phyloP scores from a whole-genome alignment of 257 asterid species.

The Gentiana macrophylla region DNA sequence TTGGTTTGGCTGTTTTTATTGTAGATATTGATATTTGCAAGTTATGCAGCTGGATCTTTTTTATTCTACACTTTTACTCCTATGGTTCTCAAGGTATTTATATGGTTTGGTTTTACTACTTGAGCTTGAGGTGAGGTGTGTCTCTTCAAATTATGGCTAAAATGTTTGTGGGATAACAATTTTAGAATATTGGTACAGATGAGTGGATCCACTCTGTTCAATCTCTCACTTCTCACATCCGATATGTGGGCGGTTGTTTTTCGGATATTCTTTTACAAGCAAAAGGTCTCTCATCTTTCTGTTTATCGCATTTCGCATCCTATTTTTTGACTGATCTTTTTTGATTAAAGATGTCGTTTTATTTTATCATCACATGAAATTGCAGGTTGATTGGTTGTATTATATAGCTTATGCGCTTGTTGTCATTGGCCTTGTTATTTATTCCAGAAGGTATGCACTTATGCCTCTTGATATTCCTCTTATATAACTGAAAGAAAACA shows the following conservation, averaged over 20 bases:
- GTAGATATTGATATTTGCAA: slow-evolving; percentile 41
- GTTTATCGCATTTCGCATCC: neutral
- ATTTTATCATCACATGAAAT: neutral
- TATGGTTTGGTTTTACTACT: neutral
- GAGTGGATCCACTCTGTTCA: slow-evolving; percentile 70
- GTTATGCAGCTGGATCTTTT: slow-evolving; percentile 39
- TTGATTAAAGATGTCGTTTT: neutral
- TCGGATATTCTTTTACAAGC: slow-evolving; percentile 60
- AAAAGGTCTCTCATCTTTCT: slow-evolving; percentile 24
- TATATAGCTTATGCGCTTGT: slow-evolving; percentile 50
- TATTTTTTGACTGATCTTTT: neutral
- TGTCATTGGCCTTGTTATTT: slow-evolving; percentile 44
- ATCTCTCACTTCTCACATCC: slow-evolving; percentile 71
- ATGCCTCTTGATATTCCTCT: neutral
- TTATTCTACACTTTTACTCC: slow-evolving; percentile 43
- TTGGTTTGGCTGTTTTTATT: slow-evolving; percentile 1
- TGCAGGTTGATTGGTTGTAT: slow-evolving; percentile 73
- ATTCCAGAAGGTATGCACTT: slow-evolving; percentile 37
- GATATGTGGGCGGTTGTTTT: slow-evolving; percentile 77
- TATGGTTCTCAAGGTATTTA: slow-evolving; percentile 34
- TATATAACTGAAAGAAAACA: too few species aligned
- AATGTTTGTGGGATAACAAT: neutral
- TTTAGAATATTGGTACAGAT: slow-evolving; percentile 23
- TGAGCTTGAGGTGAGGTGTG: neutral
- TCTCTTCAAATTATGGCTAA: too few species aligned